Conservation (phyloP, 2,329 filamentous ascomycete species). For the Diaporthe sp. region DNA sequence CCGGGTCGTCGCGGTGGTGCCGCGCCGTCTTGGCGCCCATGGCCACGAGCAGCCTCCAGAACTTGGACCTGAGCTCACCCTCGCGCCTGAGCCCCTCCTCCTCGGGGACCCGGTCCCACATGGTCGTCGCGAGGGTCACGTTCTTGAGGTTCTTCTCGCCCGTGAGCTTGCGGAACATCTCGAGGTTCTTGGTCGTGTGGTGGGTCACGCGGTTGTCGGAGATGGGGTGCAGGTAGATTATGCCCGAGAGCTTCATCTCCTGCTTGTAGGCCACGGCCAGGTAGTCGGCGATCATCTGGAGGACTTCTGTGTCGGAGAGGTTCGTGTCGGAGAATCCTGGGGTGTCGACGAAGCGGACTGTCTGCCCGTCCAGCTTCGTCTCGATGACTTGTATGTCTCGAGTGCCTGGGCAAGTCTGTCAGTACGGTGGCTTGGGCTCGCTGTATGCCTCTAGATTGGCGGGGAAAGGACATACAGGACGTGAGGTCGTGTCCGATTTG, state of each 20-base stretch:
- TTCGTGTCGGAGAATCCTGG: constrained; percentile 62
- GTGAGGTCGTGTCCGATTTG: constrained; percentile 51
- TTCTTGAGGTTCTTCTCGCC: constrained; percentile 55
- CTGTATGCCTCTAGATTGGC: not conserved
- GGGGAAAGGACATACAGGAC: constrained; percentile 46
- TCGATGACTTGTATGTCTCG: constrained; percentile 48
- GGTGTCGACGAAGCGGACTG: constrained; percentile 57
- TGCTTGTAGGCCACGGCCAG: constrained; percentile 50
- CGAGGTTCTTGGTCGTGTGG: constrained; percentile 55
- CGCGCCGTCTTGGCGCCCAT: constrained; percentile 48
- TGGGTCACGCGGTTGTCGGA: constrained; percentile 56
- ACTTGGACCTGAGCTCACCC: constrained; percentile 52
- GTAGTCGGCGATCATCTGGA: constrained; percentile 57
- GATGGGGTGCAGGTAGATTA: constrained; percentile 62
- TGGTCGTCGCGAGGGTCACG: constrained; percentile 58
- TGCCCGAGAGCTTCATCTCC: constrained; percentile 54
- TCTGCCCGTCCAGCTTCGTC: constrained; percentile 47
- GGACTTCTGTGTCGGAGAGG: constrained; percentile 58
- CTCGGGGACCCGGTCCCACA: constrained; percentile 55
- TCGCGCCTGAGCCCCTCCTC: constrained; percentile 47
- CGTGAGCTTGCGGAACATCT: constrained; percentile 60
- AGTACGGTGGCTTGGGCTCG: not conserved
- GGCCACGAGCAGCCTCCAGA: constrained; percentile 53
- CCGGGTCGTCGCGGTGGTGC: constrained; percentile 36
- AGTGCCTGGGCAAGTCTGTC: constrained; percentile 45